Conservation (phyloP, 2,329 filamentous ascomycete species). For the Fusarium agapanthi region DNA sequence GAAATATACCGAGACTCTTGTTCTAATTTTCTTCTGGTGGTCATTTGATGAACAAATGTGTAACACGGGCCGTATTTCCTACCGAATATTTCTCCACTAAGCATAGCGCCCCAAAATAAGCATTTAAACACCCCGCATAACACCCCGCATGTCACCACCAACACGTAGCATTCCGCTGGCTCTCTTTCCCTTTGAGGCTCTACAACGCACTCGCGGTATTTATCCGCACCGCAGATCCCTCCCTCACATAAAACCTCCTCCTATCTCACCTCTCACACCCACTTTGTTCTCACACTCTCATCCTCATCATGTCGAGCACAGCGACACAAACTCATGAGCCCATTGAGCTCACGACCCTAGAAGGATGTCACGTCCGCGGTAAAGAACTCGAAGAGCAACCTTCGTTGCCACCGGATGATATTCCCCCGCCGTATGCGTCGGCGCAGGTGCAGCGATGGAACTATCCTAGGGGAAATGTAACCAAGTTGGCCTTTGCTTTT, state of each 20-base stretch:
- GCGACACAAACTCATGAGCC: constrained; percentile 14
- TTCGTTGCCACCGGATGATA: background rate
- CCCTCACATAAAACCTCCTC: background rate
- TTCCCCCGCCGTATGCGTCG: constrained; percentile 42
- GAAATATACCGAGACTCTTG: background rate
- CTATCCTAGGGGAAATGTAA: constrained; percentile 45
- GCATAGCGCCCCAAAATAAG: background rate
- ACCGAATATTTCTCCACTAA: background rate
- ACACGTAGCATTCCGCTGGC: background rate
- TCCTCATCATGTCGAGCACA: constrained; percentile 14
- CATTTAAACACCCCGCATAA: background rate
- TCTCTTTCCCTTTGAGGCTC: background rate
- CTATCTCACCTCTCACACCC: no score
- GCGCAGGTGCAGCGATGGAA: constrained; percentile 48
- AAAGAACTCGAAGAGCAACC: constrained; percentile 17
- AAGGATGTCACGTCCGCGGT: background rate
- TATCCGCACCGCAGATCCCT: background rate
- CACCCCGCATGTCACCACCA: background rate
- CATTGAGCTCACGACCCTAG: constrained; percentile 11
- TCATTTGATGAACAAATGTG: background rate
- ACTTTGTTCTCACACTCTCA: background rate
- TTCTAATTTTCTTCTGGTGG: background rate
- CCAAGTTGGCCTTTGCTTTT: constrained; percentile 56
- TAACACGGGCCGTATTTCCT: background rate
- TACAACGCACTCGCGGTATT: background rate